These are phyloP conservation scores for Jacaranda copaia DNA, from an alignment of 257 asterid species.

Conservation along the genomic window DNA sequence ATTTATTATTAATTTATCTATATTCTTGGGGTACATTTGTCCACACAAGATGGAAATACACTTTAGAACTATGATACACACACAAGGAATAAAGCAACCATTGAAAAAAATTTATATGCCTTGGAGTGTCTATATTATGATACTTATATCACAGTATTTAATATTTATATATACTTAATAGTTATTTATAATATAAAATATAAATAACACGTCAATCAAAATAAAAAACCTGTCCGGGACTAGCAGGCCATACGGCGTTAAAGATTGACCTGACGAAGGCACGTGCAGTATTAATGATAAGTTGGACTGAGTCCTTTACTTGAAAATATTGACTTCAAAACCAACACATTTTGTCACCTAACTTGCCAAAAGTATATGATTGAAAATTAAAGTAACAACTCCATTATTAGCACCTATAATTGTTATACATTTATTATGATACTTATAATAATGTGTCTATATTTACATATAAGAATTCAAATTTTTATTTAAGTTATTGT, in stretches of 20 bases:
- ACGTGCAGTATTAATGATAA: conserved; percentile 31
- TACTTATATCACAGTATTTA: too few species aligned
- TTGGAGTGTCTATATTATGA: too few species aligned
- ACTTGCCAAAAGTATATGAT: not conserved
- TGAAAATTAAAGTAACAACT: too few species aligned
- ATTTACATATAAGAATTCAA: too few species aligned
- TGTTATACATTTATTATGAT: too few species aligned
- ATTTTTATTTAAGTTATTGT: too few species aligned
- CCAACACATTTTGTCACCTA: not conserved
- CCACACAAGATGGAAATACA: not conserved
- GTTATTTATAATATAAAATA: too few species aligned
- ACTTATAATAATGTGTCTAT: too few species aligned
- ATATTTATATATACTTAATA: too few species aligned
- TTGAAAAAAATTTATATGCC: too few species aligned
- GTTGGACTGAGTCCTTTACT: conserved; percentile 27
- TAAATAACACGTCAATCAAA: not conserved
- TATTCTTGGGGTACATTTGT: not conserved
- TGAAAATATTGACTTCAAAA: not conserved
- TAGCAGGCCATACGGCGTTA: not conserved
- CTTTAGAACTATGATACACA: not conserved
- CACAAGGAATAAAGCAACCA: not conserved
- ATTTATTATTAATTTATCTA: not conserved
- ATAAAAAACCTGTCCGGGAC: not conserved
- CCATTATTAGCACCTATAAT: too few species aligned
- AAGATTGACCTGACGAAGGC: conserved; percentile 14